phyloP scores from a whole-genome alignment of 2,329 filamentous ascomycete genomes.

The Chrysosphaeria jannelii region DNA sequence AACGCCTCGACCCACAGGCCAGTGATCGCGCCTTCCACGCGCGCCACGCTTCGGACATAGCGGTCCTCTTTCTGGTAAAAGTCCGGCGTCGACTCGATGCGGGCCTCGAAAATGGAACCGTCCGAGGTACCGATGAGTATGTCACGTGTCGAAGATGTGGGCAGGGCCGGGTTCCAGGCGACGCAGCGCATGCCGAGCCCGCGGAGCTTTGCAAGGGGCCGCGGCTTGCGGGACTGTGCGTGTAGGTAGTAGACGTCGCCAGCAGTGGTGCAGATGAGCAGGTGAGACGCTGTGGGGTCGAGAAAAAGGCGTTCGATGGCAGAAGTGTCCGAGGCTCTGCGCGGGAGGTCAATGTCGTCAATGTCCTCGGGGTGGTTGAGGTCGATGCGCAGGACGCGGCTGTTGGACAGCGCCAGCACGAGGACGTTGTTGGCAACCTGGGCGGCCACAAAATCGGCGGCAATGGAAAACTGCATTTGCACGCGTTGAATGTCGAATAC shows the following conservation, averaged over 20 bases:
- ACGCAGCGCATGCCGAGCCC: constrained; percentile 69
- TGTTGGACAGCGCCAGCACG: constrained; percentile 70
- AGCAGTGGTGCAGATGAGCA: constrained; percentile 68
- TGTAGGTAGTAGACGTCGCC: constrained; percentile 97
- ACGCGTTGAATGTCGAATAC: constrained; percentile 90
- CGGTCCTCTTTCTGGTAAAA: constrained; percentile 91
- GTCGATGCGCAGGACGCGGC: constrained; percentile 79
- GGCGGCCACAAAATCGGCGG: constrained; percentile 82
- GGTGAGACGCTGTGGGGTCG: constrained; percentile 81
- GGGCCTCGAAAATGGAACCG: constrained; percentile 82
- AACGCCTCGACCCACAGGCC: constrained; percentile 64
- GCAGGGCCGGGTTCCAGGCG: constrained; percentile 80
- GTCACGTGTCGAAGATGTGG: constrained; percentile 80
- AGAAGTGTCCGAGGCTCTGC: constrained; percentile 70
- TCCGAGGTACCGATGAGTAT: constrained; percentile 80
- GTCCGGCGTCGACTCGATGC: constrained; percentile 77
- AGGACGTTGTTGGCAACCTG: constrained; percentile 96
- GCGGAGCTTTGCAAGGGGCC: constrained; percentile 51
- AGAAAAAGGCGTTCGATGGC: constrained; percentile 91
- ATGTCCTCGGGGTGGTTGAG: constrained; percentile 84
- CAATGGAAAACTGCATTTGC: constrained; percentile 77
- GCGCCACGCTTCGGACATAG: constrained; percentile 62
- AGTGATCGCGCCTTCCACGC: constrained; percentile 52
- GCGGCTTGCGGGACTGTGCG: constrained; percentile 70
- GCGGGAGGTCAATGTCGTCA: constrained; percentile 91